phyloP scores from a whole-genome alignment of 1,139 yeast species.

The Taiozyma sp. region DNA sequence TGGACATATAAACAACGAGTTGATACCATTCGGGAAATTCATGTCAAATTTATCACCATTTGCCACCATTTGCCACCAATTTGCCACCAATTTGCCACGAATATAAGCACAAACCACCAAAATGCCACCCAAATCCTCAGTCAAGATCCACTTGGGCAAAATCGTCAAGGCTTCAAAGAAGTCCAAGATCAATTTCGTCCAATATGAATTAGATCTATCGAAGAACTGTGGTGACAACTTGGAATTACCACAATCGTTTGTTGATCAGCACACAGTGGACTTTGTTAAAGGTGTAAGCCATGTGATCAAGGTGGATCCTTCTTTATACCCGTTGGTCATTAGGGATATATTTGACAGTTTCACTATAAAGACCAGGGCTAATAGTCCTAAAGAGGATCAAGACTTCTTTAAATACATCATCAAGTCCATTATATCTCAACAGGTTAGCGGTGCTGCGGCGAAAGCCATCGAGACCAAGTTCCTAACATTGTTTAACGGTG shows the following conservation, averaged over 20 bases:
- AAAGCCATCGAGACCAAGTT: constrained; percentile 53
- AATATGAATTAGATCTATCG: not conserved
- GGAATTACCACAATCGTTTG: constrained; percentile 37
- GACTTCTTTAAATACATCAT: constrained; percentile 39
- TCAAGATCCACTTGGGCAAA: not conserved
- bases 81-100: not conserved
- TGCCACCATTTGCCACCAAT: not conserved
- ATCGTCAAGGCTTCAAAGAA: not conserved
- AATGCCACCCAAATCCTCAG: not conserved
- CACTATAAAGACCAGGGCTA: not conserved
- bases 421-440: constrained; percentile 66
- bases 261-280: constrained; percentile 37
- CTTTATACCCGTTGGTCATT: constrained; percentile 31
- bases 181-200: not conserved
- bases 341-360: constrained; percentile 24
- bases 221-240: not conserved
- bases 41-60: not conserved
- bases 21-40: not conserved
- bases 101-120: not conserved
- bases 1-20: too few relatives aligned
- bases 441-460: constrained; percentile 85
- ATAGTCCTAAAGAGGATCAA: constrained; percentile 12
- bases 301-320: constrained; percentile 40
- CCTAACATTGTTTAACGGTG: constrained; percentile 31
- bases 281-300: constrained; percentile 41